Percentiles rank a stretch among this genome's conserved stretches.
Conservation (phyloP, 176 grass and related monocot species). For the Typha latifolia region DNA sequence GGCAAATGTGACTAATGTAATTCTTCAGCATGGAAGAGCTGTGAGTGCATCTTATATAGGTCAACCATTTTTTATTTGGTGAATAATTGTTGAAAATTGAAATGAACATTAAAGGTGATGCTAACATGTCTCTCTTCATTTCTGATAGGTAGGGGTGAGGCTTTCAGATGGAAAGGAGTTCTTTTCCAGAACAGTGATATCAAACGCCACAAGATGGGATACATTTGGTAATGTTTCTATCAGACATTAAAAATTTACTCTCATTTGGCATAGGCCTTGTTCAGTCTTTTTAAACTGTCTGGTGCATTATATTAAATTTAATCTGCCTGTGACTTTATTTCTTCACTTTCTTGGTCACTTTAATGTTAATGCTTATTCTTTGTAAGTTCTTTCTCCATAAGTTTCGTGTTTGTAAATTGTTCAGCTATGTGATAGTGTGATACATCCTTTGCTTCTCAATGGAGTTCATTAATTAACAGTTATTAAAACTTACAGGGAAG, state of each 20-base stretch:
- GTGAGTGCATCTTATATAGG: constrained; percentile 44
- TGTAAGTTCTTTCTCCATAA: background rate
- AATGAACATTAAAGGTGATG: background rate
- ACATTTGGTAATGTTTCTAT: constrained; percentile 64
- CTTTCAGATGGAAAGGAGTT: constrained; percentile 81
- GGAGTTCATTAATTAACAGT: background rate
- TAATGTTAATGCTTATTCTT: background rate
- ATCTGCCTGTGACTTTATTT: background rate
- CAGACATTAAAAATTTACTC: background rate
- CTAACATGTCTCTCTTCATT: constrained; percentile 10
- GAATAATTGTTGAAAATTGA: too few species aligned
- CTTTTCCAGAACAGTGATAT: constrained; percentile 84
- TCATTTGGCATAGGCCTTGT: too few species aligned
- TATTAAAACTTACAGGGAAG: constrained; percentile 41
- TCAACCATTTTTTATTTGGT: background rate
- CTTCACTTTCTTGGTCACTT: background rate
- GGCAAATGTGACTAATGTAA: constrained; percentile 74
- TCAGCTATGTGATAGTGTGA: background rate
- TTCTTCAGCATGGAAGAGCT: constrained; percentile 81
- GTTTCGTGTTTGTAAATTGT: background rate
- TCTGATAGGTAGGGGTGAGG: constrained; percentile 59
- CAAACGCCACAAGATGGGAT: constrained; percentile 99
- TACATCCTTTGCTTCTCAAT: background rate
- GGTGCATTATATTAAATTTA: too few species aligned
- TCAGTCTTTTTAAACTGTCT: too few species aligned